phyloP scores from a whole-genome alignment of 2,329 filamentous ascomycete genomes.

The Meredithiella fracta region DNA sequence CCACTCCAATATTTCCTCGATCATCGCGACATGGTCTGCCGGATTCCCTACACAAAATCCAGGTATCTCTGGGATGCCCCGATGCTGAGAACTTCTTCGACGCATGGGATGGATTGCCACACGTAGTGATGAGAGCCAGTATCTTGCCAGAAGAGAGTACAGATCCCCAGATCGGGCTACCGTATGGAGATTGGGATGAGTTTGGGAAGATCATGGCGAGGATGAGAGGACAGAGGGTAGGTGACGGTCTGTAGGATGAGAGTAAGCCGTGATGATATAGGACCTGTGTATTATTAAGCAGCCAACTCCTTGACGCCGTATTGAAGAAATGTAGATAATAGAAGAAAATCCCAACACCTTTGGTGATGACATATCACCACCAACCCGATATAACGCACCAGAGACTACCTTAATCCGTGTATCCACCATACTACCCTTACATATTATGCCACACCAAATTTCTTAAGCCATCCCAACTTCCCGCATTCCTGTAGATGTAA shows the following conservation, averaged over 20 bases:
- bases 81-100: conserved; percentile 6
- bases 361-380: not conserved
- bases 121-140: conserved; percentile 1
- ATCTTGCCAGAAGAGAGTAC: not conserved
- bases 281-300: not conserved
- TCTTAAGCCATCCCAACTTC: conserved; percentile 73
- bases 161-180: not conserved
- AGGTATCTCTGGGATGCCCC: conserved; percentile 10
- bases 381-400: too few relatives aligned
- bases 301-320: too few relatives aligned
- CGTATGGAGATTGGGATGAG: conserved; percentile 5
- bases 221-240: not conserved
- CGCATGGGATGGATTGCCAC: conserved; percentile 3
- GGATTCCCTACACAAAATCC: conserved; percentile 8
- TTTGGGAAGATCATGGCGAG: conserved; percentile 2
- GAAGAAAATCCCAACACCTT: not conserved
- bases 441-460: conserved; percentile 79
- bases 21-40: conserved; percentile 1
- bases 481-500: conserved; percentile 85
- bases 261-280: not conserved
- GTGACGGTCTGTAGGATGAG: not conserved
- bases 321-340: too few relatives aligned
- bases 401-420: not conserved
- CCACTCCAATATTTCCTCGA: not conserved
- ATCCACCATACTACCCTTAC: conserved; percentile 5